Conservation (phyloP, 768 basidiomycete genomes). For the Polyporus arcularius region DNA sequence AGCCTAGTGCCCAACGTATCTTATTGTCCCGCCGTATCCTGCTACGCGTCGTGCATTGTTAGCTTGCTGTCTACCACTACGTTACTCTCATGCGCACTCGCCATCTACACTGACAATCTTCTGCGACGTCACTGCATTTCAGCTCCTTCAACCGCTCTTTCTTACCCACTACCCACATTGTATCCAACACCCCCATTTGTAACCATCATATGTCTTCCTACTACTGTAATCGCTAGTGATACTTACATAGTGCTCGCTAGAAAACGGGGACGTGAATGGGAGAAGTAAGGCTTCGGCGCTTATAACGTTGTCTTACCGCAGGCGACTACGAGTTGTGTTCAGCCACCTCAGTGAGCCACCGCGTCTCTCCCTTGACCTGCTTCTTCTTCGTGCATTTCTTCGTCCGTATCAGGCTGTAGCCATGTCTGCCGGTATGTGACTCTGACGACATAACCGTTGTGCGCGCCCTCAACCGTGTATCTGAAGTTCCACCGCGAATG, state of each 20-base stretch:
- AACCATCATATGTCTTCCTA: conserved; percentile 10
- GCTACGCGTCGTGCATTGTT: conserved; percentile 5
- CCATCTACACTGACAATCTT: conserved; percentile 17
- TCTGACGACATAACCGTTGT: not conserved
- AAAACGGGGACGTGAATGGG: not conserved
- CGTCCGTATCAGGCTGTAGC: not conserved
- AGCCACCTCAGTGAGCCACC: not conserved
- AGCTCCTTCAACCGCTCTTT: not conserved
- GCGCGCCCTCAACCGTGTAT: conserved; percentile 1
- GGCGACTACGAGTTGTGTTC: not conserved
- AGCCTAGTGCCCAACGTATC: not conserved
- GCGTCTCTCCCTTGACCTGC: not conserved
- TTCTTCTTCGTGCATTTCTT: not conserved
- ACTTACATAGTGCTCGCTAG: conserved; percentile 13
- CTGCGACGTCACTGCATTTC: conserved; percentile 8
- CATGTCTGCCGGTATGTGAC: conserved; percentile 34
- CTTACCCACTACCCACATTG: conserved; percentile 10
- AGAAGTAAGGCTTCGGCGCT: not conserved
- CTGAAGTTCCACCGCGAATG: conserved; percentile 26
- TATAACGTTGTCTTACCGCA: not conserved
- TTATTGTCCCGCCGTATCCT: conserved; percentile 5
- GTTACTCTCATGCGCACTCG: conserved; percentile 1
- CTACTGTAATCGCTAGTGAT: conserved; percentile 19
- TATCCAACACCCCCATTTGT: conserved; percentile 16
- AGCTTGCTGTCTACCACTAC: conserved; percentile 15